phyloP scores from a whole-genome alignment of 148 eudicot species.

The Chenopodium album region DNA sequence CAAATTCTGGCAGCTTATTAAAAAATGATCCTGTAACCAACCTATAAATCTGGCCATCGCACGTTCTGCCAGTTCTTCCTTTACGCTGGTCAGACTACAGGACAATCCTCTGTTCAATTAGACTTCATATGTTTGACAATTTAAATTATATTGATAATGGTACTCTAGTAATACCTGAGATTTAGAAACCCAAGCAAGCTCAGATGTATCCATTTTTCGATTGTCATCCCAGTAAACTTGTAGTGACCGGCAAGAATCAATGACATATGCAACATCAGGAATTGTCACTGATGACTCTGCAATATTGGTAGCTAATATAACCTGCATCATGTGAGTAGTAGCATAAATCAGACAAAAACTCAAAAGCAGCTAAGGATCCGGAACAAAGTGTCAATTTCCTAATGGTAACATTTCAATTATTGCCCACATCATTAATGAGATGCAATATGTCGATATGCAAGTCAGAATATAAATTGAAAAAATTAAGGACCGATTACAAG shows the following conservation, averaged over 20 bases:
- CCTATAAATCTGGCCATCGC: slow-evolving; percentile 85
- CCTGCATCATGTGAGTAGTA: slow-evolving; percentile 46
- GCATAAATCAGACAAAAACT: slow-evolving; percentile 17
- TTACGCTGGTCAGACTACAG: slow-evolving; percentile 87
- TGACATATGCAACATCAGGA: slow-evolving; percentile 90
- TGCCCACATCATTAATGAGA: neutral
- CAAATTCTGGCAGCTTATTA: slow-evolving; percentile 52
- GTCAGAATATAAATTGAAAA: neutral
- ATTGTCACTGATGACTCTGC: slow-evolving; percentile 98
- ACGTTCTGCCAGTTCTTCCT: slow-evolving; percentile 97
- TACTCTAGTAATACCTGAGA: slow-evolving; percentile 65
- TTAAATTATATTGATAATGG: neutral
- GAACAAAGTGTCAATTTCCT: neutral
- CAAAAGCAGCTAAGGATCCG: neutral
- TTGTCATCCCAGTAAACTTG: slow-evolving; percentile 81
- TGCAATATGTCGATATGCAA: too few species aligned
- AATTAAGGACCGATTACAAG: neutral
- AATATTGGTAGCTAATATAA: slow-evolving; percentile 95
- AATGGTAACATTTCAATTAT: neutral
- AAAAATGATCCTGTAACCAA: slow-evolving; percentile 75
- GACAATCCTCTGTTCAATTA: slow-evolving; percentile 12
- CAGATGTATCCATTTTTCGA: slow-evolving; percentile 62
- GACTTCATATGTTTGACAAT: neutral
- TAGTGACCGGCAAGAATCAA: slow-evolving; percentile 90
- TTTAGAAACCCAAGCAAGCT: slow-evolving; percentile 89